Conservation (phyloP, 371 early-diverging fungal genomes). For the Mucor circinelloides region DNA sequence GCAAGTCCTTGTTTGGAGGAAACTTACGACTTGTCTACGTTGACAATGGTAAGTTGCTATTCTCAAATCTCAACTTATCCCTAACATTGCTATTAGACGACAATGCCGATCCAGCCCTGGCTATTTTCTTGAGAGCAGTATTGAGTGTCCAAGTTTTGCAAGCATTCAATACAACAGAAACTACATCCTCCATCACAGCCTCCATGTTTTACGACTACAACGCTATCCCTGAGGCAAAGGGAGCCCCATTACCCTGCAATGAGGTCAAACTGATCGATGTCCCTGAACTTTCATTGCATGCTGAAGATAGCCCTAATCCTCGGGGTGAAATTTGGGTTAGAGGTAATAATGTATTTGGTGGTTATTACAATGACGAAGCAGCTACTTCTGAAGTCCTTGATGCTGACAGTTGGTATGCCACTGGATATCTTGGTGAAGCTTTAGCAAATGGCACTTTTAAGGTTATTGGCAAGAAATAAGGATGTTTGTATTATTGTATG, state of each 20-base stretch:
- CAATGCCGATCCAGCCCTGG: conserved; percentile 24
- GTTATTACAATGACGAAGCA: conserved; percentile 58
- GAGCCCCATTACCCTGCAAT: conserved; percentile 74
- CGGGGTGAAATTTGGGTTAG: conserved; percentile 74
- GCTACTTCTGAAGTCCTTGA: conserved; percentile 57
- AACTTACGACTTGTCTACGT: conserved; percentile 63
- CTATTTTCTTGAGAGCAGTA: conserved; percentile 53
- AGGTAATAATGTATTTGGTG: conserved; percentile 57
- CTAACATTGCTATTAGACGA: conserved; percentile 46
- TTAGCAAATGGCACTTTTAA: conserved; percentile 67
- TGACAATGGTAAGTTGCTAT: conserved; percentile 38
- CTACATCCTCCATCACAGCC: conserved; percentile 52
- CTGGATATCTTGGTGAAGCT: conserved; percentile 79
- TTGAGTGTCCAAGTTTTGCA: conserved; percentile 58
- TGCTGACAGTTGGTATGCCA: conserved; percentile 84
- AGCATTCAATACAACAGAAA: conserved; percentile 65
- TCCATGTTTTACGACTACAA: conserved; percentile 64
- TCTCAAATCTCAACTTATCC: not conserved
- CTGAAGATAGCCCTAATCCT: conserved; percentile 74
- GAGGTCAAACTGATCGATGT: conserved; percentile 88
- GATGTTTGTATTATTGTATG: not conserved
- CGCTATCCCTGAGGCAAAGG: conserved; percentile 47
- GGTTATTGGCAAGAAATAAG: conserved; percentile 54
- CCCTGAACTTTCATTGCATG: conserved; percentile 66
- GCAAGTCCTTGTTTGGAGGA: conserved; percentile 83